These are phyloP conservation scores for Cryptococcus jaspeensis DNA, from an alignment of 1,284 basidiomycete species.

Conservation along the genomic window DNA sequence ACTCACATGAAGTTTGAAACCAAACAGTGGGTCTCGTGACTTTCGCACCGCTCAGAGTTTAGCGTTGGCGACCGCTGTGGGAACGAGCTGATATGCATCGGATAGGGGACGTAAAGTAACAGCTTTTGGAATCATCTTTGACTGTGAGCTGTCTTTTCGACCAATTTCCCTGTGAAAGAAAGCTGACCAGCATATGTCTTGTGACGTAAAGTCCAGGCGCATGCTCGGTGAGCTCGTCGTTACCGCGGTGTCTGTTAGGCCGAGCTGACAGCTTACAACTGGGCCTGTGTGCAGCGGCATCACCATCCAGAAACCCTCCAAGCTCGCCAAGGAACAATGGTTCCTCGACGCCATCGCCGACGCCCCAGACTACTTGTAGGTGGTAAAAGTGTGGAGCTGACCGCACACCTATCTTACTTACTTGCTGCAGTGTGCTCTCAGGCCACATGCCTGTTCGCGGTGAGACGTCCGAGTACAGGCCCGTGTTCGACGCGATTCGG, in stretches of 20 bases:
- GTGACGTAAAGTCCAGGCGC: slow-evolving; percentile 43
- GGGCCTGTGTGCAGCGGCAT: slow-evolving; percentile 55
- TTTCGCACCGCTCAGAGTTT: no score
- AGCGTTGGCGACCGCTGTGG: no score
- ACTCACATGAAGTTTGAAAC: slow-evolving; percentile 75
- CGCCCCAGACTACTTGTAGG: slow-evolving; percentile 71
- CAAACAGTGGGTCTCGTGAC: slow-evolving; percentile 57
- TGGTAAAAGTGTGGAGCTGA: not conserved
- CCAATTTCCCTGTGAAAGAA: no score
- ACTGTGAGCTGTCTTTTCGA: slow-evolving; percentile 47
- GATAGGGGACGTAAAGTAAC: slow-evolving; percentile 65
- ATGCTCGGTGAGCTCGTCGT: slow-evolving; percentile 29
- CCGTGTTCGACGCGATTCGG: slow-evolving; percentile 71
- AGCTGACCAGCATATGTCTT: no score
- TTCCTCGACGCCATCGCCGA: slow-evolving; percentile 74
- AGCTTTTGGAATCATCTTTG: slow-evolving; percentile 73
- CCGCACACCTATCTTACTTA: not conserved
- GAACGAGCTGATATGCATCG: not conserved
- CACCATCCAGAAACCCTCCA: slow-evolving; percentile 67
- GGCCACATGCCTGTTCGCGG: slow-evolving; percentile 50
- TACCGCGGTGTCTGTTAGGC: not conserved
- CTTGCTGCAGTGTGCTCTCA: slow-evolving; percentile 25
- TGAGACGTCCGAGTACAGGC: slow-evolving; percentile 58
- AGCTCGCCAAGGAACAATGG: slow-evolving; percentile 69
- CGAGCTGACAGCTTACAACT: not conserved